Conservation (phyloP, 2,329 filamentous ascomycete species). For the Curvularia verruculosa region DNA sequence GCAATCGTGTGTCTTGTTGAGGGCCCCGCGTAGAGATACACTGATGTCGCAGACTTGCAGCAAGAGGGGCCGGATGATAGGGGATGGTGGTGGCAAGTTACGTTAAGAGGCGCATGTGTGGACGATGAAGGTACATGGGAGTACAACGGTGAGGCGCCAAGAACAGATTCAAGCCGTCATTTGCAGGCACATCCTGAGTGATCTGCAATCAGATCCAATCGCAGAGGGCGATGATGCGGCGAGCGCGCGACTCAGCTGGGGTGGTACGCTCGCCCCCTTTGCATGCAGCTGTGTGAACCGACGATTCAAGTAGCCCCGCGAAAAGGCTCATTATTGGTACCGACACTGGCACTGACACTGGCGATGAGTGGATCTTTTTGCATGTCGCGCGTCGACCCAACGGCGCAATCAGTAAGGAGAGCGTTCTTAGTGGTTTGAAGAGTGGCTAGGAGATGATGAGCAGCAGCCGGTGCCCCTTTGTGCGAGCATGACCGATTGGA, state of each 20-base stretch:
- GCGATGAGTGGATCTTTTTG: neutral
- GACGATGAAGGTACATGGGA: neutral
- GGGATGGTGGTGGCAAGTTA: neutral
- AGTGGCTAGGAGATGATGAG: neutral
- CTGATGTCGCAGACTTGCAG: neutral
- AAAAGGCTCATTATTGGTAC: neutral
- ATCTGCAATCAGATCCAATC: constrained; percentile 6
- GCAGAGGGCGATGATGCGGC: constrained; percentile 1
- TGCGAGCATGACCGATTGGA: constrained; percentile 12
- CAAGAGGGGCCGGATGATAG: neutral
- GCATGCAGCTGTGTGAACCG: constrained; percentile 5
- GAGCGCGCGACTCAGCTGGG: constrained; percentile 8
- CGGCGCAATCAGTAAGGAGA: constrained; percentile 1
- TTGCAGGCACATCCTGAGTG: constrained; percentile 1
- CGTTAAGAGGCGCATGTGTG: neutral
- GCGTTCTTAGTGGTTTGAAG: neutral
- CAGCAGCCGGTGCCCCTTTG: neutral
- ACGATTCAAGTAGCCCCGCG: constrained; percentile 1
- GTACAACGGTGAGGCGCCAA: neutral
- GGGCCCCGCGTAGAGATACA: neutral
- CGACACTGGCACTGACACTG: neutral
- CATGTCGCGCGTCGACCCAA: neutral
- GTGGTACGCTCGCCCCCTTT: constrained; percentile 13
- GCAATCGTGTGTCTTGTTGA: neutral
- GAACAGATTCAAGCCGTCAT: neutral